phyloP scores from a whole-genome alignment of 495 filamentous ascomycete genomes.

The Rostrohypoxylon terebratum region DNA sequence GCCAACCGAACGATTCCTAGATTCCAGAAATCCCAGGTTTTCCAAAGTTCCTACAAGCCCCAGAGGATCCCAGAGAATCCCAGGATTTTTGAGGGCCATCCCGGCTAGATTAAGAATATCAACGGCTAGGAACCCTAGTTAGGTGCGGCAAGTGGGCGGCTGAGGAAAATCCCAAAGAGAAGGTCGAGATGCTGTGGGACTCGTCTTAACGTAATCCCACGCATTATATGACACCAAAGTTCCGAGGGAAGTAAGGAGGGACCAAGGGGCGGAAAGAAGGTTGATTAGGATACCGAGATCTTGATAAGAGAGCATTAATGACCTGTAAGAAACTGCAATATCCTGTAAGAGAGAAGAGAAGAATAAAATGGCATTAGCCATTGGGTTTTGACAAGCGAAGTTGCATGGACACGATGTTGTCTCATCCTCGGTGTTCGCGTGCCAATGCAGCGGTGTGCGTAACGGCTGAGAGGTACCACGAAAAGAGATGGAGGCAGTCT shows the following conservation, averaged over 20 bases:
- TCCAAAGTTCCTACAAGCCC: constrained; percentile 6
- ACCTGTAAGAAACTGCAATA: background rate
- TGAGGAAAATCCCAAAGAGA: constrained; percentile 25
- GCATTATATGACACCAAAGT: constrained; percentile 42
- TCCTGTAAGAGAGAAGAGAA: background rate
- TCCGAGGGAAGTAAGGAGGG: constrained; percentile 13
- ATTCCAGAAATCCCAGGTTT: constrained; percentile 31
- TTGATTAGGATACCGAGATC: constrained; percentile 29
- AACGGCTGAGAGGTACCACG: constrained; percentile 31
- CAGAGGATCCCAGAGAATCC: background rate
- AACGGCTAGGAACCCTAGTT: constrained; percentile 25
- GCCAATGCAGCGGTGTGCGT: constrained; percentile 43
- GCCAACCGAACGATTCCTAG: constrained; percentile 41
- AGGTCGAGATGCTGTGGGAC: constrained; percentile 32
- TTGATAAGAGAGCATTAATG: constrained; percentile 15
- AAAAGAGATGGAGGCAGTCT: background rate
- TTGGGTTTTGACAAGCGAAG: constrained; percentile 51
- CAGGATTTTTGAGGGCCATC: constrained; percentile 8
- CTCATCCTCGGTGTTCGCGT: constrained; percentile 32
- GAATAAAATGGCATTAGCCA: constrained; percentile 41
- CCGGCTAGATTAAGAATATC: constrained; percentile 14
- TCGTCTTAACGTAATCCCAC: constrained; percentile 37
- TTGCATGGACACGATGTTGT: constrained; percentile 47
- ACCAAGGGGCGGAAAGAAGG: background rate
- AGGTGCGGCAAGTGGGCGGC: constrained; percentile 37